Base-by-base conservation (phyloP, 805 yeast species). In the Danielia reshetovae region DNA sequence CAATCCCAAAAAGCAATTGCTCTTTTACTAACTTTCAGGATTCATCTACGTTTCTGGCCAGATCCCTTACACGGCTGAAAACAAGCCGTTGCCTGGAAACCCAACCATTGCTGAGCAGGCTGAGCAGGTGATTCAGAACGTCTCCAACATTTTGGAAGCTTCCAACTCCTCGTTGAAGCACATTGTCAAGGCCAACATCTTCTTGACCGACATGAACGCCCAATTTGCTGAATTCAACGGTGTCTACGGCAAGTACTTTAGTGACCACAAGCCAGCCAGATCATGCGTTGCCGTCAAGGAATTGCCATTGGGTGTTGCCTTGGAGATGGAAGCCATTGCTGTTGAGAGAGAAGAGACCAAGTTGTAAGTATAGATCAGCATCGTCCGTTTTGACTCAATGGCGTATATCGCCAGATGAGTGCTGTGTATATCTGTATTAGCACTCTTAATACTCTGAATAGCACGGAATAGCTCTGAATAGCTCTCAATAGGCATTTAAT, bases 221-320 rank as follows among this genome's bases (percentile, higher is more conserved):
- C 76, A 83, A 58, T 93, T 93, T 56, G 86, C 75, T 42, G 83
- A 77, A 45, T 85, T 93, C 71, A 93, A 93, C 70, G 74, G 71
- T 47, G 95, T 85, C 34, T 93, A 93, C 66, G 79, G 77, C 40
- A 73, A 80, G 62, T 81, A 84, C 65, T 86, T 86, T 69, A 73
- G 59, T 54, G 69, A 64, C 30, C 90, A 82, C 68, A 83, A 82
- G 61, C 97, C 98, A 28, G 97, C 97, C 25, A 86, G 98, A 76
- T 85, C 97, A 2, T 93, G 97, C 72, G 95, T 93, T 51, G 97
- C 97, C 29, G 97, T 89, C 44, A 81, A 80, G 64, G 79, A 77
- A 44, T 79, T 93, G 51, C 98, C 98, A 42, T 76, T 93, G 61
- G 87, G 87, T 42, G 86, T 79, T 42, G 85, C 77, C 43, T 72